Base-by-base conservation (phyloP, 768 basidiomycete genomes). In the Termitomyces eurrhizus region DNA sequence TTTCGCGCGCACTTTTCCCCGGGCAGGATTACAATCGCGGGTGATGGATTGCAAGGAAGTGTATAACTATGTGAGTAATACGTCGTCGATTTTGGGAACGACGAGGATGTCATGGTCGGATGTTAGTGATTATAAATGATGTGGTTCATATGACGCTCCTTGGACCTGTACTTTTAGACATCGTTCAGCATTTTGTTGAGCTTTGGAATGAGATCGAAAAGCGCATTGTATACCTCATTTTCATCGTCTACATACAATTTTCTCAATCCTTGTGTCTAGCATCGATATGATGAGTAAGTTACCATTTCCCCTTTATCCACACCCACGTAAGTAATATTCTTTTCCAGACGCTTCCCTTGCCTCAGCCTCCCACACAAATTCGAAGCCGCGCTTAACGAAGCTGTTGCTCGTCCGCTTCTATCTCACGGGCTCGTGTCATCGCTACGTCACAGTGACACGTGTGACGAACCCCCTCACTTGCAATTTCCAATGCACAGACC, bases 21-120 rank as follows among this genome's bases (percentile, higher is more conserved):
- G 96, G 96, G 1, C 81, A 97, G 72, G 95, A 95, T 69, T 96
- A 90, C 75, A 95, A 97, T 71, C 93, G 1, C 84, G 94, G 9
- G 77, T 90, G 36, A 79, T 85, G 72, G 93, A 96, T 69, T 95
- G 95, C 77, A 81, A 93, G 69, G 78, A 89, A 11, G 96, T 98
- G 0, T 79, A 83, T 59, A 80, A 92, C 62, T 93, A 86, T 69
- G 83, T 85, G 26, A 88, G 84, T 67, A 92, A 89, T 61, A 79
- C 80, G 0, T 70, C 93, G 16, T 87, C 86, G 36, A 80, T 86
- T 51, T 69, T 87, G 49, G 90, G 93, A 64, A 86, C 77, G 14
- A 77, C 85, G 1, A 78, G 92, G 62, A 93, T 95, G 93, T 92
- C 95, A 1, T 98, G 95, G 95, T 95, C 97, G 68, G 95, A 58